Conservation (phyloP, 192 early-diverging fungal species). For the Rhizophlyctis rosea region DNA sequence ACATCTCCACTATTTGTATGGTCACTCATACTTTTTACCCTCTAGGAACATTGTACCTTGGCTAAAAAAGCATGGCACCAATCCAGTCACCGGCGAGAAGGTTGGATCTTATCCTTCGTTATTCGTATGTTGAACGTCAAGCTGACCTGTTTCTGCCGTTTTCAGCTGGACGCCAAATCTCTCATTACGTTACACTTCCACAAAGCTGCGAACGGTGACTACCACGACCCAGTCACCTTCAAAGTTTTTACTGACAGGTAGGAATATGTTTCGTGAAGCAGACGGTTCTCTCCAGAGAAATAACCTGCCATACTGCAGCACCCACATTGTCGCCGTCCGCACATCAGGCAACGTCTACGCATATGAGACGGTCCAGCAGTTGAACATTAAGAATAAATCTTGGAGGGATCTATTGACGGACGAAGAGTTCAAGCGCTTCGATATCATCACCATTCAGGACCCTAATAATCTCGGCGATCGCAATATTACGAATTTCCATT, state of each 20-base stretch:
- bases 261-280: constrained; percentile 1
- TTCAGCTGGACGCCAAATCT: constrained; percentile 63
- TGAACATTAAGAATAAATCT: constrained; percentile 80
- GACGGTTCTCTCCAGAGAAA: constrained; percentile 1
- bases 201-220: constrained; percentile 78
- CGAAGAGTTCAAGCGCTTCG: constrained; percentile 78
- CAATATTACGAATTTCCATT: constrained; percentile 72
- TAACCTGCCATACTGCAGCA: no score
- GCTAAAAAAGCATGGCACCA: constrained; percentile 70
- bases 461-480: constrained; percentile 69
- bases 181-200: constrained; percentile 77
- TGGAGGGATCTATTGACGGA: constrained; percentile 88
- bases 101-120: constrained; percentile 5
- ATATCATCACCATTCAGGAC: constrained; percentile 87
- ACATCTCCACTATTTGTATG: not conserved
- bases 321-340: constrained; percentile 82
- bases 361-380: constrained; percentile 78
- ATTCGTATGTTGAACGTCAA: not conserved
- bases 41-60: constrained; percentile 71
- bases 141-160: not conserved
- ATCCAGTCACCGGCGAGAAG: constrained; percentile 75
- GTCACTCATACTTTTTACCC: constrained; percentile 1
- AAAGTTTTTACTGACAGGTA: constrained; percentile 80
- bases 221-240: constrained; percentile 87
- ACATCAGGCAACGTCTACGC: constrained; percentile 86